A percentile compares a stretch with the other conserved stretches of the same genome.
Evolutionary conservation across 2,329 filamentous ascomycete species (phyloP).

Genomic region (Fusarium longipes): DNA sequence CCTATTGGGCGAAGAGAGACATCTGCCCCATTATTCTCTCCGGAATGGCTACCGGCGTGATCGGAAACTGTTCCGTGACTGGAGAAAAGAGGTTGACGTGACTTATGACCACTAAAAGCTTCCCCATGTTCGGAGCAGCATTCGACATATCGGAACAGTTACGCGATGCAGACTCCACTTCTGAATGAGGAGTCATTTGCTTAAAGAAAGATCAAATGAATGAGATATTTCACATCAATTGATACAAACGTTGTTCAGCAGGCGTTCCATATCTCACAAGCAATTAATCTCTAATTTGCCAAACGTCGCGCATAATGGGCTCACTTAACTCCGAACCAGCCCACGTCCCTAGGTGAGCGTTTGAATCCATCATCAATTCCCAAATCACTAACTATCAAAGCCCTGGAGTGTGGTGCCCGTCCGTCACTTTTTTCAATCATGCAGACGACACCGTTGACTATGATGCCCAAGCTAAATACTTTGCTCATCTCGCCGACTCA

Average conservation of each 20-base stretch:
- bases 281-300: not conserved
- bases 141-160: conserved; percentile 17
- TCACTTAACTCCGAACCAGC: conserved; percentile 26
- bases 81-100: not conserved
- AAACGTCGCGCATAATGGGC: conserved; percentile 12
- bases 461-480: conserved; percentile 62
- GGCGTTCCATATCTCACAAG: not conserved
- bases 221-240: conserved; percentile 6
- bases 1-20: not conserved
- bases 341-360: conserved; percentile 44
- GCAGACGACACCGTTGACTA: conserved; percentile 61
- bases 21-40: rapidly evolving
- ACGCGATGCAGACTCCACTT: conserved; percentile 35
- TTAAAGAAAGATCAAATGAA: conserved; percentile 17
- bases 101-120: not conserved
- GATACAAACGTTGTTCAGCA: not conserved
- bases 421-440: conserved; percentile 66
- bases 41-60: conserved; percentile 7
- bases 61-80: conserved; percentile 14
- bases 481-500: conserved; percentile 60
- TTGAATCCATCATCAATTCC: not conserved
- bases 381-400: not conserved
- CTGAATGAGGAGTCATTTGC: conserved; percentile 23
- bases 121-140: conserved; percentile 7
- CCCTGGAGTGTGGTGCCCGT: conserved; percentile 59